A percentile compares a stretch with the other conserved stretches of the same genome.
Evolutionary conservation across 208 protist genomes (phyloP).

Genomic region (Leishmania turanica): DNA sequence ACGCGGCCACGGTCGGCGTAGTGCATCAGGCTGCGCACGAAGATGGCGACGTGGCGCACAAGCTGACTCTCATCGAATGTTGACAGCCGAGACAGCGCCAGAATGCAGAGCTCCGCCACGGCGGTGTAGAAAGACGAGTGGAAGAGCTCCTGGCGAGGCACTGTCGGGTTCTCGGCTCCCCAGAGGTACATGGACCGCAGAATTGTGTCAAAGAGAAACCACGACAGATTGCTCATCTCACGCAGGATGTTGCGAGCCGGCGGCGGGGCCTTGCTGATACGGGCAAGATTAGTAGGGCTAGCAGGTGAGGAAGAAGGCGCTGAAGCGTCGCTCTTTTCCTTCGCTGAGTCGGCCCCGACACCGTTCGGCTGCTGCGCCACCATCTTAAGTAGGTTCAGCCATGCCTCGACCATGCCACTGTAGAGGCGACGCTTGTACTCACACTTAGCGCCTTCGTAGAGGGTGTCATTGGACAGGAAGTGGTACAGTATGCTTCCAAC

Average conservation of each 20-base stretch:
- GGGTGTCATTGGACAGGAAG: conserved; percentile 79
- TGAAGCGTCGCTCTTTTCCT: not conserved
- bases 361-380: conserved; percentile 8
- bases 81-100: conserved; percentile 52
- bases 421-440: conserved; percentile 56
- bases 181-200: conserved; percentile 84
- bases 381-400: conserved; percentile 58
- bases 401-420: conserved; percentile 74
- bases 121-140: conserved; percentile 66
- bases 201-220: conserved; percentile 89
- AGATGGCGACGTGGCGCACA: conserved; percentile 72
- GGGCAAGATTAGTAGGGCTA: not conserved
- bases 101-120: conserved; percentile 66
- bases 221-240: conserved; percentile 78
- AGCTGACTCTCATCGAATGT: conserved; percentile 59
- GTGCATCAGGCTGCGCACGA: conserved; percentile 70
- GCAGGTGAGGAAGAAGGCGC: not conserved
- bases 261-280: conserved; percentile 22
- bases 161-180: conserved; percentile 58
- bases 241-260: conserved; percentile 50
- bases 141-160: conserved; percentile 55
- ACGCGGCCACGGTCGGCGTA: conserved; percentile 78
- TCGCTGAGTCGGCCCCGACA: not conserved
- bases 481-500: conserved; percentile 75
- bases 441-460: conserved; percentile 63